These are phyloP conservation scores for Paradendryphiella salina DNA, from an alignment of 2,329 filamentous ascomycete species.

Conservation along the genomic window DNA sequence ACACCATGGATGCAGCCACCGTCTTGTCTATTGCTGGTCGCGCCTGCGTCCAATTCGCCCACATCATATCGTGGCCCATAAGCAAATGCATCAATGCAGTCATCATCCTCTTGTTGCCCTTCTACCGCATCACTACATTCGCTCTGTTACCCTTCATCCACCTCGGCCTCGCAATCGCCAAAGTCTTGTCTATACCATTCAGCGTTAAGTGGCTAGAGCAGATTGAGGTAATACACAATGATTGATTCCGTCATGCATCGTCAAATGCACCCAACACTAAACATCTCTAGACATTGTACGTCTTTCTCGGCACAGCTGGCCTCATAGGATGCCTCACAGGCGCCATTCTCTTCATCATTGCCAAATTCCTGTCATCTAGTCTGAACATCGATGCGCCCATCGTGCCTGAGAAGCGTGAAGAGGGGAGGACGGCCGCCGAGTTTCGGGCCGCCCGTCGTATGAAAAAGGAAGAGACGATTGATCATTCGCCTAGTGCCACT, in stretches of 20 bases:
- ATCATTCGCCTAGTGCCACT: constrained; percentile 20
- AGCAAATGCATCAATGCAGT: constrained; percentile 47
- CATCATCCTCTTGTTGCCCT: constrained; percentile 50
- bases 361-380: constrained; percentile 58
- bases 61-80: constrained; percentile 47
- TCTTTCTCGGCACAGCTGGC: constrained; percentile 67
- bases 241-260: background rate
- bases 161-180: constrained; percentile 50
- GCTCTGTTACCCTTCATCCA: constrained; percentile 57
- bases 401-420: constrained; percentile 8
- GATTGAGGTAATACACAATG: constrained; percentile 59
- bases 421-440: constrained; percentile 33
- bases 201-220: constrained; percentile 51
- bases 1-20: constrained; percentile 39
- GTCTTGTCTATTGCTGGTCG: constrained; percentile 32
- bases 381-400: constrained; percentile 48
- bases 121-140: constrained; percentile 54
- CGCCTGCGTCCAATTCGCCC: constrained; percentile 8
- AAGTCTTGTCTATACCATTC: constrained; percentile 54
- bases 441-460: constrained; percentile 36
- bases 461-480: constrained; percentile 27
- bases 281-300: constrained; percentile 51
- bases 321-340: constrained; percentile 69
- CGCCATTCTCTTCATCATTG: constrained; percentile 61
- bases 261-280: background rate